Percentiles rank a stretch among this genome's conserved stretches.
These are phyloP conservation scores for Thecaphora thlaspeos DNA, from an alignment of 1,284 basidiomycete species.

Conservation along the genomic window DNA sequence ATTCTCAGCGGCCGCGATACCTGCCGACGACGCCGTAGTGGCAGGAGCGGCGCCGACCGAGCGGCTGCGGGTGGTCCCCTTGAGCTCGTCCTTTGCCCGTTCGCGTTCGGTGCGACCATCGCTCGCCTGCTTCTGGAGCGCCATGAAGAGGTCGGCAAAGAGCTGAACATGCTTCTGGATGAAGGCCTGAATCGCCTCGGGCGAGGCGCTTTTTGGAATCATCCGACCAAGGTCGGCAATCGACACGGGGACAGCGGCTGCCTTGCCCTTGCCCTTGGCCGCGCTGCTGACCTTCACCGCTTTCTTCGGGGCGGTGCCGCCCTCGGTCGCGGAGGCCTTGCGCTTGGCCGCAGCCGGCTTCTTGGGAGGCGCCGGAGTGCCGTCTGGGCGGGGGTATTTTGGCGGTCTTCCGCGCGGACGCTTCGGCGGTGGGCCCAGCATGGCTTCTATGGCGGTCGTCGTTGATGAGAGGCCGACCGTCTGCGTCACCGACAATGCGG, in stretches of 20 bases:
- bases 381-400: background rate
- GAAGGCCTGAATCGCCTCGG: slow-evolving; percentile 23
- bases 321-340: background rate
- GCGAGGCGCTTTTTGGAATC: slow-evolving; percentile 25
- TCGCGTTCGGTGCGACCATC: slow-evolving; percentile 9
- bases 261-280: background rate
- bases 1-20: too few relatives aligned
- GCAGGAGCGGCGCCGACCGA: background rate
- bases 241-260: slow-evolving; percentile 17
- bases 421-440: background rate
- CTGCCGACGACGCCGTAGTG: too few relatives aligned
- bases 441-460: background rate
- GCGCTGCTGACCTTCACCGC: background rate
- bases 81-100: slow-evolving; percentile 1
- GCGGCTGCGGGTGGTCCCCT: background rate
- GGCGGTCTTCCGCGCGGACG: background rate
- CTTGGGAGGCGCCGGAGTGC: slow-evolving; percentile 4
- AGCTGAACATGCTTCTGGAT: slow-evolving; percentile 29
- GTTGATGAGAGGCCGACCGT: too few relatives aligned
- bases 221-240: slow-evolving; percentile 32
- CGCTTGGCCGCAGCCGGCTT: slow-evolving; percentile 6
- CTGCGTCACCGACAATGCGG: too few relatives aligned
- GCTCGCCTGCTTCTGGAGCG: slow-evolving; percentile 32
- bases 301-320: background rate
- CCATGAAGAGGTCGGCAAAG: slow-evolving; percentile 34